A percentile compares a stretch with the other conserved stretches of the same genome.
Evolutionary conservation across 23 red algal genomes (phyloP).

Genomic region (Gracilaria caudata): DNA sequence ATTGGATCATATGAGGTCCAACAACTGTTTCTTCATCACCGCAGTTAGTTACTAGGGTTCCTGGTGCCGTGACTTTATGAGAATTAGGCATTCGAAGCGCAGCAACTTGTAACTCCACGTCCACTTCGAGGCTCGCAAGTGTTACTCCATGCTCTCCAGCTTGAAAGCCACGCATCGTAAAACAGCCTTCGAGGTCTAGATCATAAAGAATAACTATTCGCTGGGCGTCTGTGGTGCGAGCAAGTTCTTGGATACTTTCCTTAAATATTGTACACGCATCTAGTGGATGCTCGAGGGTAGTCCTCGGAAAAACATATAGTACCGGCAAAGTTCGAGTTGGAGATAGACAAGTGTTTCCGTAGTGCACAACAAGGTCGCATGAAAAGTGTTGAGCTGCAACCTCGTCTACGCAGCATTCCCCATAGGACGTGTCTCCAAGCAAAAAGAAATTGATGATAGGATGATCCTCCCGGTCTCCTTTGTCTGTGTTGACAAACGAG

Average conservation of each 20-base stretch:
- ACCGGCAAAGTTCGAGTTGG: conserved; percentile 60
- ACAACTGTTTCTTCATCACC: not conserved
- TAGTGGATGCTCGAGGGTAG: conserved; percentile 6
- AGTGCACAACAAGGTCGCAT: conserved; percentile 82
- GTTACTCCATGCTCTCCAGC: not conserved
- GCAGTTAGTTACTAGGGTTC: not conserved
- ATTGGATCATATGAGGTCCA: conserved; percentile 19
- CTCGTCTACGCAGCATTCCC: conserved; percentile 90
- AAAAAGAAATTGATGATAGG: conserved; percentile 45
- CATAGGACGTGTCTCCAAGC: conserved; percentile 89
- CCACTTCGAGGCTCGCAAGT: not conserved
- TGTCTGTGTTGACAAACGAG: not conserved
- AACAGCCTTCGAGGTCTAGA: conserved; percentile 33
- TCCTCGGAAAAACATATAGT: conserved; percentile 68
- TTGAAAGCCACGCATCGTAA: conserved; percentile 25
- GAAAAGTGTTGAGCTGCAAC: conserved; percentile 79
- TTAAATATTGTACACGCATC: not conserved
- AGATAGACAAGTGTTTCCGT: conserved; percentile 82
- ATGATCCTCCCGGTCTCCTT: not conserved
- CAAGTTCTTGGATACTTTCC: conserved; percentile 6
- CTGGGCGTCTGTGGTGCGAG: not conserved
- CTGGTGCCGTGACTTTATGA: conserved; percentile 5
- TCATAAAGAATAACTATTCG: conserved; percentile 59
- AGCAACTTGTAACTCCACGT: conserved; percentile 13
- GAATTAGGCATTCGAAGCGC: not conserved